These are phyloP conservation scores for Pythium dissotocum DNA, from an alignment of 352 stramenopile genomes.

Conservation along the genomic window DNA sequence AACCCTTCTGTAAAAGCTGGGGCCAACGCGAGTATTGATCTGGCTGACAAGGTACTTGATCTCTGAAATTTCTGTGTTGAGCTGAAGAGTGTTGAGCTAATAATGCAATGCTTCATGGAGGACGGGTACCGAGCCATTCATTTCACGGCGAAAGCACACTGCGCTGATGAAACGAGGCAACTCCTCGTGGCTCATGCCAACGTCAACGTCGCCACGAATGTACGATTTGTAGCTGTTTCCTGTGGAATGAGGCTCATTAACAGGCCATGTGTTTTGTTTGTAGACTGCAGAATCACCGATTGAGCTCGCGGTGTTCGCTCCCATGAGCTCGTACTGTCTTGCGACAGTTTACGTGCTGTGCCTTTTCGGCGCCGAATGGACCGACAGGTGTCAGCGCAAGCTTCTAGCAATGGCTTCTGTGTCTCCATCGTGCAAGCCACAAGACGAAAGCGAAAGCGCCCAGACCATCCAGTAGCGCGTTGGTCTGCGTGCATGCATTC, in stretches of 20 bases:
- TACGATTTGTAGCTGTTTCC: background rate
- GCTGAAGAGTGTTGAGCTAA: no score
- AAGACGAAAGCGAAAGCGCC: background rate
- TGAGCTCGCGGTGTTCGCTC: background rate
- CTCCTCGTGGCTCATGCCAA: background rate
- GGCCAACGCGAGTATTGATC: no score
- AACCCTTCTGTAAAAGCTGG: no score
- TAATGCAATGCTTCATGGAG: background rate
- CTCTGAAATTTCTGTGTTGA: no score
- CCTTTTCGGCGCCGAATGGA: background rate
- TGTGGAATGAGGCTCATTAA: no score
- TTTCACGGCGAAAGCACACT: background rate
- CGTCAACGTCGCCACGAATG: background rate
- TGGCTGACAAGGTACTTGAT: no score
- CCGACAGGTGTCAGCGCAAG: background rate
- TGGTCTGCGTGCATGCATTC: background rate
- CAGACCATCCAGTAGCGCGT: background rate
- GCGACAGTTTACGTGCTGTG: background rate
- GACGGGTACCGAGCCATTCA: background rate
- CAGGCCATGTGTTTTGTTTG: background rate
- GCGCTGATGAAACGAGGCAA: background rate
- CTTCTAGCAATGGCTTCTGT: background rate
- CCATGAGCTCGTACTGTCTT: background rate
- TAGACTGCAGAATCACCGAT: background rate
- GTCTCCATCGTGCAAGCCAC: background rate